Evolutionary conservation across 371 early-diverging fungal genomes (phyloP).

Genomic region (Mucor saturninus): DNA sequence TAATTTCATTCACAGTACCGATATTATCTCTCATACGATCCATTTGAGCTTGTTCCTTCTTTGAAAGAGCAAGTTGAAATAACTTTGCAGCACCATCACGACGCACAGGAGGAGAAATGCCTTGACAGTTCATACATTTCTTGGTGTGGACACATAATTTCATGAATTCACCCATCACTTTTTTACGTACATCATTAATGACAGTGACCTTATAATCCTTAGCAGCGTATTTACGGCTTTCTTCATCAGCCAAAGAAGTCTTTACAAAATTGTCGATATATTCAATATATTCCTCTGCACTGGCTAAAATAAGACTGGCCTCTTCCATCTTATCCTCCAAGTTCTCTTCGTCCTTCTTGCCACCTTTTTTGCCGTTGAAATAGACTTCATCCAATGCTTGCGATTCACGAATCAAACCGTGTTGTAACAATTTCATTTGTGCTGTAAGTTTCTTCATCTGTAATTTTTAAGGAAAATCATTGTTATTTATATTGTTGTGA

Average conservation of each 20-base stretch:
- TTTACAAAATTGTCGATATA: conserved; percentile 51
- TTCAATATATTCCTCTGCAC: conserved; percentile 63
- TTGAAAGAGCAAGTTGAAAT: conserved; percentile 78
- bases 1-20: conserved; percentile 34
- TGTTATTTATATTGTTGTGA: not conserved
- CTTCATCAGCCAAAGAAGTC: conserved; percentile 37
- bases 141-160: conserved; percentile 52
- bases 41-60: conserved; percentile 76
- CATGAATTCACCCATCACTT: conserved; percentile 78
- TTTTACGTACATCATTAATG: conserved; percentile 77
- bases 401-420: conserved; percentile 84
- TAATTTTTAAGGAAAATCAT: not conserved
- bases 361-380: conserved; percentile 43
- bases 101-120: conserved; percentile 79
- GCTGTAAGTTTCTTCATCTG: conserved; percentile 56
- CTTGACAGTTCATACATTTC: conserved; percentile 86
- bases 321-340: conserved; percentile 54
- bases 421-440: conserved; percentile 75
- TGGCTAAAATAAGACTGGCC: conserved; percentile 49
- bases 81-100: conserved; percentile 89
- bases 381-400: conserved; percentile 71
- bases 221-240: conserved; percentile 36
- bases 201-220: conserved; percentile 73
- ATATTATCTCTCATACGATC: conserved; percentile 28
- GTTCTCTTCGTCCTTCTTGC: conserved; percentile 50